These are phyloP conservation scores for Penicillium sp. DNA, from an alignment of 2,329 filamentous ascomycete genomes.

Conservation along the genomic window DNA sequence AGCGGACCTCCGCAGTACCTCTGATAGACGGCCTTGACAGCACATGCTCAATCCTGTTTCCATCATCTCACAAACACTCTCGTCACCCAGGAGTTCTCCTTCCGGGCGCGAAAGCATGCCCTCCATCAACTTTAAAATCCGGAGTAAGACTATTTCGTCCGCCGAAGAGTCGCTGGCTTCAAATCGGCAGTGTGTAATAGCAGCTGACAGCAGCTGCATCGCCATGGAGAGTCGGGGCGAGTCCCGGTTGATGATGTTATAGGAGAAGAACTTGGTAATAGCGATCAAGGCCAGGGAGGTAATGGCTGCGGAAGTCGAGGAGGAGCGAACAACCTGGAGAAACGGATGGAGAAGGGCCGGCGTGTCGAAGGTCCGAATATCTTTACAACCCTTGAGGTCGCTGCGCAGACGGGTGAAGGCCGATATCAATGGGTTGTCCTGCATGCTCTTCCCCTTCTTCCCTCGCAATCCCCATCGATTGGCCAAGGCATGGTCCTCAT, in stretches of 20 bases:
- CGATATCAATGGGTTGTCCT: conserved; percentile 94
- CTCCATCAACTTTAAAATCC: conserved; percentile 97
- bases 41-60: conserved; percentile 95
- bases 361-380: conserved; percentile 85
- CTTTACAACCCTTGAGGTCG: conserved; percentile 84
- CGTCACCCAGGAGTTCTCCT: conserved; percentile 89
- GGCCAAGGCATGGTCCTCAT: conserved; percentile 54
- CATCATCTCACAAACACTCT: conserved; percentile 99
- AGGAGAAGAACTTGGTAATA: conserved; percentile 93
- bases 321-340: conserved; percentile 92
- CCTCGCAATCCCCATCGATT: conserved; percentile 91
- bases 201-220: conserved; percentile 91
- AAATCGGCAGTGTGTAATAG: conserved; percentile 96
- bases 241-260: conserved; percentile 78
- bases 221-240: conserved; percentile 86
- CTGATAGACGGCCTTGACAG: conserved; percentile 86
- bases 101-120: conserved; percentile 94
- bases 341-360: conserved; percentile 88
- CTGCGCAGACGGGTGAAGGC: conserved; percentile 87
- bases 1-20: conserved; percentile 82
- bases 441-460: conserved; percentile 94
- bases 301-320: conserved; percentile 91
- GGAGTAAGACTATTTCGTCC: conserved; percentile 89
- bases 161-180: conserved; percentile 93
- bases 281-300: conserved; percentile 91